Evolutionary conservation across 1,284 basidiomycete genomes (phyloP).

Genomic region (Caloboletus firmus): DNA sequence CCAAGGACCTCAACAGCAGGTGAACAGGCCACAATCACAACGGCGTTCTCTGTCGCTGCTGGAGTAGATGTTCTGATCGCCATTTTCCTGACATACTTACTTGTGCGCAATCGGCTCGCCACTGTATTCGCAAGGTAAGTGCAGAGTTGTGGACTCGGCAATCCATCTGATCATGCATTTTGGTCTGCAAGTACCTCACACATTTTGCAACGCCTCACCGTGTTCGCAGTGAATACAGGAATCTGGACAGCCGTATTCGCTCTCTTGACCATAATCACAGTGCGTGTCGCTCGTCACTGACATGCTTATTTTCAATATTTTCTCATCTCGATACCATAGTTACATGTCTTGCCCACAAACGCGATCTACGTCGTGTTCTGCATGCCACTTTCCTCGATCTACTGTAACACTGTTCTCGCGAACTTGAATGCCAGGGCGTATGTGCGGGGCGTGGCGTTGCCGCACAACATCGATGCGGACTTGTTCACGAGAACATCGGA

Average conservation of each 20-base stretch:
- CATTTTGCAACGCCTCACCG: conserved; percentile 10
- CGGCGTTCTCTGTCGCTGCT: not conserved
- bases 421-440: conserved; percentile 19
- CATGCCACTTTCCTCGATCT: conserved; percentile 13
- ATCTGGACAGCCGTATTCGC: conserved; percentile 18
- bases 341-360: not conserved
- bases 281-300: not conserved
- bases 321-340: not conserved
- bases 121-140: not conserved
- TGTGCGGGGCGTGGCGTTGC: not conserved
- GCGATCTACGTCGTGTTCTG: conserved; percentile 5
- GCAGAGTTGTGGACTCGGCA: not conserved
- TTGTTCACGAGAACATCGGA: not conserved
- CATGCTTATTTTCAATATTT: not conserved
- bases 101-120: not conserved
- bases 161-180: not conserved
- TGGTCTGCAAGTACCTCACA: conserved; percentile 2
- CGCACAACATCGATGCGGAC: not conserved
- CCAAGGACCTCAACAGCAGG: not conserved
- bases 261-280: conserved; percentile 9
- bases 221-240: conserved; percentile 22
- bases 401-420: conserved; percentile 19
- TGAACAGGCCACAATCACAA: not conserved
- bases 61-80: conserved; percentile 6
- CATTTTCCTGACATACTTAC: not conserved